A percentile compares a stretch with the other conserved stretches of the same genome.
These are phyloP conservation scores for Penicillium sp. DNA, from an alignment of 2,329 filamentous ascomycete species.

Conservation along the genomic window DNA sequence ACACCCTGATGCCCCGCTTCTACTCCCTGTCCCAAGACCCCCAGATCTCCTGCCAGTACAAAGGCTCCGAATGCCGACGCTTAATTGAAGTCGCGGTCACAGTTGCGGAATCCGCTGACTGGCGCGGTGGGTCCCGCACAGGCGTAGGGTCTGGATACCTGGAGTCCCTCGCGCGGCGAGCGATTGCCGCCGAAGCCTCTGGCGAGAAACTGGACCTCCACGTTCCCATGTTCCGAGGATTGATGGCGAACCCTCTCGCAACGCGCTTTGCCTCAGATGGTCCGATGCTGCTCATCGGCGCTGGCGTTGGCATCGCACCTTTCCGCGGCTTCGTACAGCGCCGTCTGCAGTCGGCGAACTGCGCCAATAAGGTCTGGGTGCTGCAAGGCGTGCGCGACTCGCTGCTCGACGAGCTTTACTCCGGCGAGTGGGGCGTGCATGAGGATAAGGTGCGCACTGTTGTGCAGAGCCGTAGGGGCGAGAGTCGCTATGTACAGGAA, in stretches of 20 bases:
- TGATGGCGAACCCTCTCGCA: slow-evolving; percentile 95
- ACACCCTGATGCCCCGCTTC: slow-evolving; percentile 93
- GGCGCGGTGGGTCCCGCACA: slow-evolving; percentile 68
- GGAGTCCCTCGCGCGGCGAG: slow-evolving; percentile 74
- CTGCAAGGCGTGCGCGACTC: slow-evolving; percentile 92
- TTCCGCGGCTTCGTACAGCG: slow-evolving; percentile 98
- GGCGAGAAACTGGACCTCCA: slow-evolving; percentile 59
- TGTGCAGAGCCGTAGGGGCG: slow-evolving; percentile 70
- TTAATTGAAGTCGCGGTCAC: slow-evolving; percentile 96
- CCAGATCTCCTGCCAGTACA: slow-evolving; percentile 68
- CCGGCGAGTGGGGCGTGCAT: slow-evolving; percentile 91
- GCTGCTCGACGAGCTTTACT: slow-evolving; percentile 92
- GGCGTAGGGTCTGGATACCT: slow-evolving; percentile 93
- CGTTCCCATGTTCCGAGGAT: slow-evolving; percentile 94
- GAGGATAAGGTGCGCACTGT: slow-evolving; percentile 83
- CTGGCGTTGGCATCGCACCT: slow-evolving; percentile 92
- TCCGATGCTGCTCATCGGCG: slow-evolving; percentile 95
- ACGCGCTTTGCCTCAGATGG: slow-evolving; percentile 89
- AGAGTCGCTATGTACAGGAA: slow-evolving; percentile 92
- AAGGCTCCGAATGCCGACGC: slow-evolving; percentile 68
- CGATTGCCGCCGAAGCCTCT: slow-evolving; percentile 62
- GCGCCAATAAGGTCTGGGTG: slow-evolving; percentile 97
- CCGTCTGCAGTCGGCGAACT: slow-evolving; percentile 87
- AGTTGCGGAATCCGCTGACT: slow-evolving; percentile 82
- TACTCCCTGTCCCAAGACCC: slow-evolving; percentile 98